These are phyloP conservation scores for Solanum hybrid DNA, from an alignment of 305 asterid species.

Conservation along the genomic window DNA sequence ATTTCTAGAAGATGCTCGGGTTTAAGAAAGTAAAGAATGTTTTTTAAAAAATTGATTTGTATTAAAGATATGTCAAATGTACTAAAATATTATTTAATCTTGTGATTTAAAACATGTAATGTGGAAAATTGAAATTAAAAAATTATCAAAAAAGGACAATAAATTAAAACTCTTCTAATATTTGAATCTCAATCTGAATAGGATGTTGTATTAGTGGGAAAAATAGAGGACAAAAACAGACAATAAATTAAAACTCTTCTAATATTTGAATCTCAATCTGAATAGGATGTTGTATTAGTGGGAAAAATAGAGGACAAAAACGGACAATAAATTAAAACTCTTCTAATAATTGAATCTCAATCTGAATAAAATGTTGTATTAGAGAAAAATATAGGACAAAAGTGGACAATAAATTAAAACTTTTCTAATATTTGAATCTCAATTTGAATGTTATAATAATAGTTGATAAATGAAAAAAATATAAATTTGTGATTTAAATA, in stretches of 20 bases:
- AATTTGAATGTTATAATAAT: not conserved
- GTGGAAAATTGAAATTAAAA: not conserved
- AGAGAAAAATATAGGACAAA: not conserved
- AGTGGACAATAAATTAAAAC: not conserved
- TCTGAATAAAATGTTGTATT: too few species aligned
- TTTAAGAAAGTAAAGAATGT: not conserved
- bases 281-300: too few species aligned
- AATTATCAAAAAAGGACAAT: not conserved
- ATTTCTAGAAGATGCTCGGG: not conserved
- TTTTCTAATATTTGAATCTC: not conserved
- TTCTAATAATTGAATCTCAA: not conserved
- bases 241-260: too few species aligned
- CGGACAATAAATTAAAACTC: not conserved
- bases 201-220: not conserved
- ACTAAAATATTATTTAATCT: not conserved
- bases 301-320: not conserved
- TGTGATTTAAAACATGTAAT: not conserved
- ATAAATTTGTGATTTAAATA: not conserved
- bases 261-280: not conserved
- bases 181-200: not conserved
- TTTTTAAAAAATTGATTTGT: accelerated
- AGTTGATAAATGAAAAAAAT: not conserved
- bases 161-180: too few species aligned
- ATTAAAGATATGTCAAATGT: not conserved
- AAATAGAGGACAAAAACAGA: not conserved